phyloP scores from a whole-genome alignment of 768 basidiomycete species.

The Polyporus arcularius region DNA sequence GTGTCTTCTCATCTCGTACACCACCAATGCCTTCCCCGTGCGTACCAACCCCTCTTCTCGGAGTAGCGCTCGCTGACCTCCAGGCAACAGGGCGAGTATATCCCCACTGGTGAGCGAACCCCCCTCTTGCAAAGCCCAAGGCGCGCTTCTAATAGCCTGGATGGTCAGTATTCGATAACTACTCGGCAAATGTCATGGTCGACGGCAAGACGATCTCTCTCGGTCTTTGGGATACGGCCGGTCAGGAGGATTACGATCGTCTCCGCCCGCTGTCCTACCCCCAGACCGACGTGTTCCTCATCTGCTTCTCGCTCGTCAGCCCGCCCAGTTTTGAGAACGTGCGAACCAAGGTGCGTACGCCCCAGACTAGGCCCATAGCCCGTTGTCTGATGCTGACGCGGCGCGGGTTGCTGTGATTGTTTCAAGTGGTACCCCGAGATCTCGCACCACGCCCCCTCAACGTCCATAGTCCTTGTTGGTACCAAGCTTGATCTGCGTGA shows the following conservation, averaged over 20 bases:
- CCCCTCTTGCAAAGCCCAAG: neutral
- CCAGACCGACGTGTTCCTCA: slow-evolving; percentile 98
- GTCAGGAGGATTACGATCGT: slow-evolving; percentile 98
- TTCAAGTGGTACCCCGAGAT: slow-evolving; percentile 94
- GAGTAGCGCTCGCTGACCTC: slow-evolving; percentile 2
- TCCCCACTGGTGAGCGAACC: slow-evolving; percentile 74
- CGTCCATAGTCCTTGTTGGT: slow-evolving; percentile 91
- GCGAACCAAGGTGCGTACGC: slow-evolving; percentile 78
- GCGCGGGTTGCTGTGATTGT: slow-evolving; percentile 3
- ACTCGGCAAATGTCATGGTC: slow-evolving; percentile 98
- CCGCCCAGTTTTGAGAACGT: slow-evolving; percentile 99
- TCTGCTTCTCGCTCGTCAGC: slow-evolving; percentile 98
- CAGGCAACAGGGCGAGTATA: slow-evolving; percentile 83
- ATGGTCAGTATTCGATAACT: slow-evolving; percentile 93
- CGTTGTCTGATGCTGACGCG: slow-evolving; percentile 19
- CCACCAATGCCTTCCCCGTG: slow-evolving; percentile 96
- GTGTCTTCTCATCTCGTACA: slow-evolving; percentile 98
- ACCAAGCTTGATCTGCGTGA: slow-evolving; percentile 98
- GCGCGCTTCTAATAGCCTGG: slow-evolving; percentile 14
- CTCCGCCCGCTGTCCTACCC: slow-evolving; percentile 98
- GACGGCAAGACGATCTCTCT: slow-evolving; percentile 98
- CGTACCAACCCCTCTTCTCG: slow-evolving; percentile 33
- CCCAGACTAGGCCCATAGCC: neutral
- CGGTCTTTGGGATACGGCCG: slow-evolving; percentile 99
- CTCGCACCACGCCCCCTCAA: slow-evolving; percentile 93